phyloP scores from a whole-genome alignment of 805 yeast species.

The Saturnispora quitensis region DNA sequence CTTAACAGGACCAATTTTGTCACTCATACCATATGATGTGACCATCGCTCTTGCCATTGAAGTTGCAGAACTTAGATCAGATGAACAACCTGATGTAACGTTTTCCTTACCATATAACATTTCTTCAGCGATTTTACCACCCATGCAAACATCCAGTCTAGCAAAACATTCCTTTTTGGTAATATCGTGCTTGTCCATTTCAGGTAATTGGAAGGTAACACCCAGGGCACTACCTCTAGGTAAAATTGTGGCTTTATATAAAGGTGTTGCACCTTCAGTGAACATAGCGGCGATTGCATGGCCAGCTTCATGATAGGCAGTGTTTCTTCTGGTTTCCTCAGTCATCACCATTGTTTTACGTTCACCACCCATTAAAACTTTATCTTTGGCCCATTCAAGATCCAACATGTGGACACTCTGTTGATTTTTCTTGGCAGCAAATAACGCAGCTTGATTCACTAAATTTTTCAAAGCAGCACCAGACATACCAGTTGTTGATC shows the following conservation, averaged over 20 bases:
- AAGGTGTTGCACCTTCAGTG: slow-evolving; percentile 88
- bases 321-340: slow-evolving; percentile 84
- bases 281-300: slow-evolving; percentile 97
- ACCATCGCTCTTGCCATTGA: slow-evolving; percentile 95
- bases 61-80: slow-evolving; percentile 86
- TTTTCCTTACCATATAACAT: slow-evolving; percentile 82
- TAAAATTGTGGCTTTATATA: slow-evolving; percentile 92
- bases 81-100: slow-evolving; percentile 92
- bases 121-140: slow-evolving; percentile 97
- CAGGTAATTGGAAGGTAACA: slow-evolving; percentile 94
- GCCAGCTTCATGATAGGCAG: slow-evolving; percentile 99
- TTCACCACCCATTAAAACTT: slow-evolving; percentile 96
- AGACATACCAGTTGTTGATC: slow-evolving; percentile 97
- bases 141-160: slow-evolving; percentile 95
- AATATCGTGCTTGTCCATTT: slow-evolving; percentile 94
- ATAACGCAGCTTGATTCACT: slow-evolving; percentile 96
- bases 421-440: slow-evolving; percentile 90
- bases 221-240: slow-evolving; percentile 98
- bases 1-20: slow-evolving; percentile 84
- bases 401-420: slow-evolving; percentile 83
- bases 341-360: slow-evolving; percentile 96
- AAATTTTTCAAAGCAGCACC: slow-evolving; percentile 96
- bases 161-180: slow-evolving; percentile 86
- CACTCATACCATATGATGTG: slow-evolving; percentile 93
- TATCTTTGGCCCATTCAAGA: slow-evolving; percentile 98